Percentiles rank a stretch among this genome's conserved stretches.
Conservation (phyloP, 2,329 filamentous ascomycete species). For the Myriosclerotinia duriaeana region DNA sequence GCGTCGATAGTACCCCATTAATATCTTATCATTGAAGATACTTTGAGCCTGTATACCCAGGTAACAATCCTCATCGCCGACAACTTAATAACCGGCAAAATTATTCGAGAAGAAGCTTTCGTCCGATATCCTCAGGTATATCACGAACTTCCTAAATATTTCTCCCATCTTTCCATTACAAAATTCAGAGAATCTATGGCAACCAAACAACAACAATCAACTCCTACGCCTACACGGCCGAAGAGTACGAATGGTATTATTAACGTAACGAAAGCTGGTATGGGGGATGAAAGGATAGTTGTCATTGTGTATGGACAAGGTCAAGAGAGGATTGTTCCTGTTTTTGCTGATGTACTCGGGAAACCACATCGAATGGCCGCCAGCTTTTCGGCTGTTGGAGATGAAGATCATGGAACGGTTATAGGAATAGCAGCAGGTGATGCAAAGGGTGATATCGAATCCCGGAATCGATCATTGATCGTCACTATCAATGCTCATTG, state of each 20-base stretch:
- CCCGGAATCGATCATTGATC: slow-evolving; percentile 58
- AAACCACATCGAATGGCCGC: slow-evolving; percentile 64
- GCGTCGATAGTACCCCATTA: slow-evolving; percentile 10
- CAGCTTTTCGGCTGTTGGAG: slow-evolving; percentile 54
- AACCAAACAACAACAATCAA: slow-evolving; percentile 51
- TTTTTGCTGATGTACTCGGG: slow-evolving; percentile 77
- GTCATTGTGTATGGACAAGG: slow-evolving; percentile 68
- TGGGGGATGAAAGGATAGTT: slow-evolving; percentile 58
- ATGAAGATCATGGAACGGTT: slow-evolving; percentile 61
- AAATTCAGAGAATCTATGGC: slow-evolving; percentile 39
- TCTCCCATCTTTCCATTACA: slow-evolving; percentile 2
- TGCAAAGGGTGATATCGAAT: slow-evolving; percentile 57
- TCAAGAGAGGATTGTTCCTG: slow-evolving; percentile 71
- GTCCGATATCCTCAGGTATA: slow-evolving; percentile 3
- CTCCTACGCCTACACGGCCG: slow-evolving; percentile 51
- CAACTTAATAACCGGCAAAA: slow-evolving; percentile 14
- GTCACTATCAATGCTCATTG: slow-evolving; percentile 76
- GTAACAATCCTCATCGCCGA: not conserved
- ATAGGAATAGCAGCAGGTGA: slow-evolving; percentile 62
- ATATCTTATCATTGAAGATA: not conserved
- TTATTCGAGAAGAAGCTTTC: not conserved
- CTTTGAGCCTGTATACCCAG: not conserved
- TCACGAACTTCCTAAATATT: slow-evolving; percentile 11
- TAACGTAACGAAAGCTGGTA: slow-evolving; percentile 38
- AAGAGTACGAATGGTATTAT: slow-evolving; percentile 42